Conservation (phyloP, 106 monocot genomes). For the Phalaenopsis equestris region DNA sequence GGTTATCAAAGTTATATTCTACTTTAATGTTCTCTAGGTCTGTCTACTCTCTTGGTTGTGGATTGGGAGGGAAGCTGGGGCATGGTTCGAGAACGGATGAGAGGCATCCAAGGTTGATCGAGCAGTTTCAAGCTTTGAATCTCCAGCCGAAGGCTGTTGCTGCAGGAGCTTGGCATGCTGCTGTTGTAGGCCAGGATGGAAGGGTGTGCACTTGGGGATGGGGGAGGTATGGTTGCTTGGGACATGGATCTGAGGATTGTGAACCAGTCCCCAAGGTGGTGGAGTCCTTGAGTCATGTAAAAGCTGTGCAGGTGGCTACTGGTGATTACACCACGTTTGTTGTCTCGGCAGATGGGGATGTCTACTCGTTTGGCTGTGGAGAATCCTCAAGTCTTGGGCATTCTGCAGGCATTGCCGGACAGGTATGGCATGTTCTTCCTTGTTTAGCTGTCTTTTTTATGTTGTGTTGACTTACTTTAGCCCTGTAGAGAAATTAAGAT, state of each 20-base stretch:
- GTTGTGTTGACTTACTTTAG: too few relatives aligned
- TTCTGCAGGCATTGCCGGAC: conserved; percentile 31
- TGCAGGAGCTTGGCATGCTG: conserved; percentile 97
- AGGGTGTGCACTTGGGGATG: conserved; percentile 98
- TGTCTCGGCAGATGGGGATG: conserved; percentile 73
- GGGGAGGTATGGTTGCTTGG: conserved; percentile 95
- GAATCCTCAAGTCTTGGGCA: conserved; percentile 95
- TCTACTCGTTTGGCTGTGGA: conserved; percentile 94
- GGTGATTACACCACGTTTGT: conserved; percentile 96
- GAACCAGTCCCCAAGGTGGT: conserved; percentile 82
- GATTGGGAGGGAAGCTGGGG: conserved; percentile 93
- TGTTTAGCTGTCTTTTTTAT: background rate
- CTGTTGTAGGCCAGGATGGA: conserved; percentile 89
- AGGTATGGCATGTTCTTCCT: conserved; percentile 23
- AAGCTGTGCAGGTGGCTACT: conserved; percentile 89
- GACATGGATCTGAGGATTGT: conserved; percentile 92
- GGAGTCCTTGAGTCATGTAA: conserved; percentile 54
- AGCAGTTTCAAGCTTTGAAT: conserved; percentile 61
- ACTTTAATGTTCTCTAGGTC: conserved; percentile 46
- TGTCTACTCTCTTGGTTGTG: conserved; percentile 96
- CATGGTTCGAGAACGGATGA: conserved; percentile 88
- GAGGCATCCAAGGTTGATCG: conserved; percentile 74
- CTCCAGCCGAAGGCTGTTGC: conserved; percentile 83
- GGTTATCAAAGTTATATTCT: background rate
- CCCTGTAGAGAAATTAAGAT: too few relatives aligned